Conservation (phyloP, 345 rosid species). For the Arabidopsis arenosa region DNA sequence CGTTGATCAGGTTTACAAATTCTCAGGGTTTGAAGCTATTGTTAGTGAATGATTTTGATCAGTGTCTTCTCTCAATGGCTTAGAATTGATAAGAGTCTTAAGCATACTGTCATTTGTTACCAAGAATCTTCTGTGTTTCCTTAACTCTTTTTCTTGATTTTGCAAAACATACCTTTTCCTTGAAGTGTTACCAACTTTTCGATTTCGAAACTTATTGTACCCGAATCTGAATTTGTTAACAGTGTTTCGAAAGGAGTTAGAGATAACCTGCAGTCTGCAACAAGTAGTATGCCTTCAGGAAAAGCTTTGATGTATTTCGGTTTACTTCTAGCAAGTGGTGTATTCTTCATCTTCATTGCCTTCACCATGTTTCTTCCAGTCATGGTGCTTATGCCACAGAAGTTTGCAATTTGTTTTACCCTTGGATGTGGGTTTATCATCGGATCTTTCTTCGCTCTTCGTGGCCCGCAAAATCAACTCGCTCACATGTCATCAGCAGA, state of each 20-base stretch:
- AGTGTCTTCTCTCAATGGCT: background rate
- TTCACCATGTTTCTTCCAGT: conserved; percentile 90
- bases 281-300: conserved; percentile 78
- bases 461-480: conserved; percentile 77
- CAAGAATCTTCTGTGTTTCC: background rate
- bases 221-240: background rate
- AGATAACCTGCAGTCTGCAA: conserved; percentile 75
- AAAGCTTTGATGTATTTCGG: conserved; percentile 78
- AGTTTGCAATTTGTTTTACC: conserved; percentile 84
- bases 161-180: background rate
- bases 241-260: conserved; percentile 85
- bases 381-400: conserved; percentile 88
- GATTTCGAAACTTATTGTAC: background rate
- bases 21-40: background rate
- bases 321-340: conserved; percentile 69
- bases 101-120: background rate
- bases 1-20: background rate
- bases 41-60: background rate
- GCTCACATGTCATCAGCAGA: conserved; percentile 82
- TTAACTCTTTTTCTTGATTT: background rate
- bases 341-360: conserved; percentile 74
- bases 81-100: background rate
- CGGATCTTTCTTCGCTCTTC: conserved; percentile 80
- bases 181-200: background rate
- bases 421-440: conserved; percentile 77